A percentile compares a stretch with the other conserved stretches of the same genome.
Evolutionary conservation across 2,329 filamentous ascomycete genomes (phyloP).

Genomic region (Talaromyces rugulosus): DNA sequence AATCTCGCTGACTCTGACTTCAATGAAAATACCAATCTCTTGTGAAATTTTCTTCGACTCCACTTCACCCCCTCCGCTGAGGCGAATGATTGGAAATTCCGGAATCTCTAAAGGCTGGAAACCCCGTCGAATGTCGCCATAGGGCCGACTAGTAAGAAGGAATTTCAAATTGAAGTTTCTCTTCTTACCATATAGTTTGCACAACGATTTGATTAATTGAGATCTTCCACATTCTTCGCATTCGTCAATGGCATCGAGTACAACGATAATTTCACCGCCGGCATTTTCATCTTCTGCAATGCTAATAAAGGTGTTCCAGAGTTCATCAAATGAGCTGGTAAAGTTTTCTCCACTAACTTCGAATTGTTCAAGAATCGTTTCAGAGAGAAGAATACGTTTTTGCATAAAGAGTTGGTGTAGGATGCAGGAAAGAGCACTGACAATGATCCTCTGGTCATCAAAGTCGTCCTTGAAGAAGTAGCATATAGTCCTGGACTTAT

Average conservation of each 20-base stretch:
- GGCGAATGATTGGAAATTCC: conserved; percentile 3
- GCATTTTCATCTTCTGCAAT: conserved; percentile 1
- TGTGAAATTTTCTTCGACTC: not conserved
- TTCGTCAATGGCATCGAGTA: conserved; percentile 40
- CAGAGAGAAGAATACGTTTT: not conserved
- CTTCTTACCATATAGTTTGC: too few relatives aligned
- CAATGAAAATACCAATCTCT: not conserved
- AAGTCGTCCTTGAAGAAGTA: conserved; percentile 45
- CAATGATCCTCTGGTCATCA: conserved; percentile 27
- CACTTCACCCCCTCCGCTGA: conserved; percentile 1
- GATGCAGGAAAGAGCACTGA: conserved; percentile 29
- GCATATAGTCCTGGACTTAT: conserved; percentile 21
- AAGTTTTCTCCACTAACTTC: conserved; percentile 11
- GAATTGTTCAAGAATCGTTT: not conserved
- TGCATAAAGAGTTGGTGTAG: conserved; percentile 33
- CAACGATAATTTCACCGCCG: conserved; percentile 23
- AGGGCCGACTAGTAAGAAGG: conserved; percentile 20
- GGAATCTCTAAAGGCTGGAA: not conserved
- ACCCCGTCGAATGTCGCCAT: conserved; percentile 7
- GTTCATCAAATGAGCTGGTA: conserved; percentile 18
- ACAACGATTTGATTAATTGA: too few relatives aligned
- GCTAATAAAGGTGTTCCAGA: conserved; percentile 25
- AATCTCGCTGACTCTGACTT: too few relatives aligned
- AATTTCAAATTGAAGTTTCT: conserved; percentile 25
- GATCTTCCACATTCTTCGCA: conserved; percentile 18